A percentile compares a stretch with the other conserved stretches of the same genome.
These are phyloP conservation scores for Salvia miltiorrhiza DNA, from an alignment of 257 asterid species.

Conservation along the genomic window DNA sequence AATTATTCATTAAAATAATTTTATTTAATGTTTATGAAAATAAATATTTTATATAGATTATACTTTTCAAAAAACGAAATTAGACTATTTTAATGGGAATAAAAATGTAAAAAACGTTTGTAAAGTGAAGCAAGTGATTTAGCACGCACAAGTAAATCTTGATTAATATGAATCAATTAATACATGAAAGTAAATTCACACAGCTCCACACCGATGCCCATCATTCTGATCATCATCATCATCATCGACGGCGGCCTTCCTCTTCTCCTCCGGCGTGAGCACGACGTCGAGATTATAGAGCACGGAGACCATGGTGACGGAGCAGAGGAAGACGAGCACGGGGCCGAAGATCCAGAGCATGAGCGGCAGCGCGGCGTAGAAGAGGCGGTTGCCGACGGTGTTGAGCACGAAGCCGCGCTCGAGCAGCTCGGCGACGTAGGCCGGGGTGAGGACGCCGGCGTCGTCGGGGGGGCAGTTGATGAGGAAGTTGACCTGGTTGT, in stretches of 20 bases:
- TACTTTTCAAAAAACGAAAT: no score
- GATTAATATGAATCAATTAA: not conserved
- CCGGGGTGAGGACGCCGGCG: conserved; percentile 42
- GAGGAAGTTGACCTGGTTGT: conserved; percentile 84
- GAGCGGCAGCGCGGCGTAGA: conserved; percentile 77
- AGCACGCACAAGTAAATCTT: not conserved
- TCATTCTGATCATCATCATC: not conserved
- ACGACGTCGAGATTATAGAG: conserved; percentile 75
- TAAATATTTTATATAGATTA: no score
- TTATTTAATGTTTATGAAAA: no score
- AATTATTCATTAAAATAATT: no score
- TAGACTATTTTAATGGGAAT: no score
- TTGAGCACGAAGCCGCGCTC: conserved; percentile 64
- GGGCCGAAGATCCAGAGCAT: conserved; percentile 93
- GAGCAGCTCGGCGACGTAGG: conserved; percentile 63
- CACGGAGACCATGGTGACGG: conserved; percentile 61
- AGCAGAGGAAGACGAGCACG: conserved; percentile 66
- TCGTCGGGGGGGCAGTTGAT: conserved; percentile 65
- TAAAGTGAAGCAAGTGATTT: no score
- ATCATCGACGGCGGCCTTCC: not conserved
- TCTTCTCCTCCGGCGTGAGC: conserved; percentile 29
- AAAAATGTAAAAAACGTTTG: no score
- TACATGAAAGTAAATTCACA: not conserved
- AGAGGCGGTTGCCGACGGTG: conserved; percentile 71
- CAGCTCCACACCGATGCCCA: not conserved